phyloP scores from a whole-genome alignment of 192 early-diverging fungal genomes.

The Umbelopsis vinacea region DNA sequence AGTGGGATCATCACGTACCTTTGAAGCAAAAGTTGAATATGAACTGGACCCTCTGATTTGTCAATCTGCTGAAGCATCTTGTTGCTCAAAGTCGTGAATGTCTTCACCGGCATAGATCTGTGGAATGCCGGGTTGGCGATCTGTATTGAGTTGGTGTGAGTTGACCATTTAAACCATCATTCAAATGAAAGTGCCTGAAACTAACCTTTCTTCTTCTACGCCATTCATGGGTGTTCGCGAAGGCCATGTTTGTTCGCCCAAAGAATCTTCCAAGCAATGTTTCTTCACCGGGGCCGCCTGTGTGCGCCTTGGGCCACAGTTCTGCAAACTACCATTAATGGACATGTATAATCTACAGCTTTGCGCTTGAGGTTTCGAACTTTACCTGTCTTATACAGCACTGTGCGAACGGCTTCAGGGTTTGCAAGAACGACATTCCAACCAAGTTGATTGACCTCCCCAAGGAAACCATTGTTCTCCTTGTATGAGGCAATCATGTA shows the following conservation, averaged over 20 bases:
- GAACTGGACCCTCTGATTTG: not conserved
- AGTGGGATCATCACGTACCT: not conserved
- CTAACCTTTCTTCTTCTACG: not conserved
- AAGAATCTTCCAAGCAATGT: not conserved
- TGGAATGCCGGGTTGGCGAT: slow-evolving; percentile 13
- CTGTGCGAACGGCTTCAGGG: not conserved
- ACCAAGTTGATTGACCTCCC: not conserved
- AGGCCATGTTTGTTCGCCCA: not conserved
- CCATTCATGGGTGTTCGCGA: not conserved
- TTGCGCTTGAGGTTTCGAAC: not conserved
- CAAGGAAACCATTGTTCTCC: not conserved
- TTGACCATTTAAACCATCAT: not conserved
- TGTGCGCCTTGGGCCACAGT: not conserved
- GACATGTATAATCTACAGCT: not conserved
- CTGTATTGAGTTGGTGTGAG: not conserved
- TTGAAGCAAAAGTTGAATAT: not conserved
- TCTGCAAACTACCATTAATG: not conserved
- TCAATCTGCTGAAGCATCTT: slow-evolving; percentile 17
- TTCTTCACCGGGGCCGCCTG: no score
- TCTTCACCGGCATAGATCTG: slow-evolving; percentile 4
- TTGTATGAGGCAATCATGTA: not conserved
- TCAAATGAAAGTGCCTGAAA: not conserved
- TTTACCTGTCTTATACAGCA: slow-evolving; percentile 7
- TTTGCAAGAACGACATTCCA: not conserved
- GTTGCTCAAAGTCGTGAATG: not conserved